Conservation (phyloP, 345 rosid species). For the Syzygium aromaticum region DNA sequence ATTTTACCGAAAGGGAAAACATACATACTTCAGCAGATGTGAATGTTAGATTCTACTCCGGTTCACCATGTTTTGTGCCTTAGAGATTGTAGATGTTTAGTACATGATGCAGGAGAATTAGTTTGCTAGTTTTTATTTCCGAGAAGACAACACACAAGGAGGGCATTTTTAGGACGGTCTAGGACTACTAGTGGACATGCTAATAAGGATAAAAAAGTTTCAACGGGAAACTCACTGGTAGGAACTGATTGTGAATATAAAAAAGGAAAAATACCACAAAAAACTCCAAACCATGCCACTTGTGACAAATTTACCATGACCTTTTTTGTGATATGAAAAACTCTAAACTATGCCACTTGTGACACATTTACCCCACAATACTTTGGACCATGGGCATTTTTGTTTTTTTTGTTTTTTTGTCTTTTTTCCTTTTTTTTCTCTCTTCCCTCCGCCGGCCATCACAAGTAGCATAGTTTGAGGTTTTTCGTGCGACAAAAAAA, state of each 20-base stretch:
- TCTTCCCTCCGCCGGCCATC: too few species aligned
- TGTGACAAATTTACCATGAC: too few species aligned
- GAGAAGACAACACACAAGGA: not conserved
- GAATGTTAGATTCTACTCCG: not conserved
- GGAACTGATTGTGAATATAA: not conserved
- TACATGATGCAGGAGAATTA: not conserved
- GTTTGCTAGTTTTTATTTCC: not conserved
- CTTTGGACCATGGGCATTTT: too few species aligned
- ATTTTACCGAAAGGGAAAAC: not conserved
- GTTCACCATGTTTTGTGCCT: not conserved
- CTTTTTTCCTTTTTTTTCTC: too few species aligned
- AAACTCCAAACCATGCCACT: too few species aligned
- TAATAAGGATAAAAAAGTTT: not conserved
- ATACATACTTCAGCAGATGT: not conserved
- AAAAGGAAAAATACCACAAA: not conserved
- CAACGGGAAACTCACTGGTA: not conserved
- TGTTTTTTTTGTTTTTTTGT: too few species aligned
- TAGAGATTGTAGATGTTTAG: not conserved
- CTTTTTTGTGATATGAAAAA: too few species aligned
- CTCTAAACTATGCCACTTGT: too few species aligned
- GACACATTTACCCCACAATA: too few species aligned
- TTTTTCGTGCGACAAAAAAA: too few species aligned
- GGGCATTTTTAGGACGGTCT: not conserved
- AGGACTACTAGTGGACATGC: not conserved
- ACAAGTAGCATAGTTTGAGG: too few species aligned